Evolutionary conservation across 2,329 filamentous ascomycete genomes (phyloP).

Genomic region (Chaetomium globosum): DNA sequence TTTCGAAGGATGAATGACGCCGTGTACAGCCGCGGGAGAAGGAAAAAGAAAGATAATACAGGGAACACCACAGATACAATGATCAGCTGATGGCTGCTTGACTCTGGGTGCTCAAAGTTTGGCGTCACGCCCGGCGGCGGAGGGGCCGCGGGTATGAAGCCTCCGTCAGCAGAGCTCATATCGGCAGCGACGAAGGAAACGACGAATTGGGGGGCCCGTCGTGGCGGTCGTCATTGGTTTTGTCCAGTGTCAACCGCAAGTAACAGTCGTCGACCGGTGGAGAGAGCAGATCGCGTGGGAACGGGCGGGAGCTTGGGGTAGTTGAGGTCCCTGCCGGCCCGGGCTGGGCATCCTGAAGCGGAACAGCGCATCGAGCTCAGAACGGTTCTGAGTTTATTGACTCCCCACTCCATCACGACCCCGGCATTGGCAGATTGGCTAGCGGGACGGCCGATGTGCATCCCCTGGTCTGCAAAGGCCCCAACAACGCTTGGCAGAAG

Average conservation of each 20-base stretch:
- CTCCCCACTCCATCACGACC: background rate
- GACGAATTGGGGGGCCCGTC: too few species aligned
- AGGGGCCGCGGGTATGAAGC: slow-evolving; percentile 6
- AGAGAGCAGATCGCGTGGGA: background rate
- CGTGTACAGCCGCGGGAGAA: slow-evolving; percentile 24
- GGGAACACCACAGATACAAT: slow-evolving; percentile 26
- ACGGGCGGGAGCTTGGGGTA: slow-evolving; percentile 7
- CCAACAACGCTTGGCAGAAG: background rate
- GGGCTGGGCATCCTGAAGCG: background rate
- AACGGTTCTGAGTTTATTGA: background rate
- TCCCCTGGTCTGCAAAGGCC: background rate
- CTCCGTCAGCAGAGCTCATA: slow-evolving; percentile 17
- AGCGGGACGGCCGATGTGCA: background rate
- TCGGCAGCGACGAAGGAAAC: background rate
- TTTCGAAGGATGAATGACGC: slow-evolving; percentile 22
- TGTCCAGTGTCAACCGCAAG: background rate
- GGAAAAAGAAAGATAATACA: slow-evolving; percentile 21
- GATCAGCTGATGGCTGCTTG: slow-evolving; percentile 22
- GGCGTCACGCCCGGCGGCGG: slow-evolving; percentile 24
- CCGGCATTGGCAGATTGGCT: slow-evolving; percentile 5
- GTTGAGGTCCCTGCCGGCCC: slow-evolving; percentile 10
- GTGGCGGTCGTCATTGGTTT: too few species aligned
- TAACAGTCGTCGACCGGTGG: background rate
- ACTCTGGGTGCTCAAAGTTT: slow-evolving; percentile 26
- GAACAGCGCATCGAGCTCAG: background rate